Conservation (phyloP, 169 alveolate species). For the Sarcocystis neurona region DNA sequence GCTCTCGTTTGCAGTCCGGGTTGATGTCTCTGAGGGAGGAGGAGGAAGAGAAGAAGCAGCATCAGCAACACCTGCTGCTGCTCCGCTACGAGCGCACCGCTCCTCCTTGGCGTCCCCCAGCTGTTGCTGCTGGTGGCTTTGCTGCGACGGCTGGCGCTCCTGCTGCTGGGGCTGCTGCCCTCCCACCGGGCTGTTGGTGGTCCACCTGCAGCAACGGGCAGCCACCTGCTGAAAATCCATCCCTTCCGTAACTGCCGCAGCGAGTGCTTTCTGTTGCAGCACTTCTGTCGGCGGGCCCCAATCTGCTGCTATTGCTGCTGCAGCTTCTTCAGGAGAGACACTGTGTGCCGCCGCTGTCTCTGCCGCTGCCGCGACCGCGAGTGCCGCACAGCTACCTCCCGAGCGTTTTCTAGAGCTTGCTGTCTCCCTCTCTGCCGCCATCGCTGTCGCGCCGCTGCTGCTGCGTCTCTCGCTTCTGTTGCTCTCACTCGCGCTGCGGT, state of each 20-base stretch:
- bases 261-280: constrained; percentile 2
- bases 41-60: neutral
- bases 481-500: too few relatives aligned
- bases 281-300: neutral
- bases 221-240: constrained; percentile 10
- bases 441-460: neutral
- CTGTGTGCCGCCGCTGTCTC: neutral
- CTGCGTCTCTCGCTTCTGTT: constrained; percentile 26
- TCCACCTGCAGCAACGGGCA: neutral
- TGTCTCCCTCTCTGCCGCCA: neutral
- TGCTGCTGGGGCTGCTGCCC: neutral
- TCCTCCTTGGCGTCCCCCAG: too few relatives aligned
- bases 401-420: neutral
- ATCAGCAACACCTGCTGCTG: neutral
- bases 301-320: neutral
- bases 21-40: neutral
- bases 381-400: neutral
- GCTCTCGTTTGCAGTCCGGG: too few relatives aligned
- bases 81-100: too few relatives aligned
- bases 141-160: neutral
- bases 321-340: too few relatives aligned
- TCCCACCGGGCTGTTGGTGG: neutral
- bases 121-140: neutral
- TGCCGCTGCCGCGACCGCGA: too few relatives aligned
- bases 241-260: constrained; percentile 26